A percentile compares a stretch with the other conserved stretches of the same genome.
These are phyloP conservation scores for Russula earlei DNA, from an alignment of 768 basidiomycete genomes.

Conservation along the genomic window DNA sequence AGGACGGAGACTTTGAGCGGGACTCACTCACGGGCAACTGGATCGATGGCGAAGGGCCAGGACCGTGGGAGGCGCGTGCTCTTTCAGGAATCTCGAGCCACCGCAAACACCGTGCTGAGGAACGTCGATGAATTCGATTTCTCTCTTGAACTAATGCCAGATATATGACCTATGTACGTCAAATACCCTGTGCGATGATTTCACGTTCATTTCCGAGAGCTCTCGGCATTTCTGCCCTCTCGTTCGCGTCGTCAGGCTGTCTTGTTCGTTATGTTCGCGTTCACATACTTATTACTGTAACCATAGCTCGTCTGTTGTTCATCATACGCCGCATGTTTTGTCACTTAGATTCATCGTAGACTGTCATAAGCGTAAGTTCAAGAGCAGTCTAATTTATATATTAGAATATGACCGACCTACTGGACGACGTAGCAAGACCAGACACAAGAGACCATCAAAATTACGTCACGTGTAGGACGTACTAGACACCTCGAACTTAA, in stretches of 20 bases:
- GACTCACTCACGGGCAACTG: conserved; percentile 55
- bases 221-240: neutral
- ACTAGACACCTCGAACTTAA: neutral
- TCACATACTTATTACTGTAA: conserved; percentile 10
- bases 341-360: conserved; percentile 7
- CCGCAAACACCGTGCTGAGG: conserved; percentile 31
- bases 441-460: neutral
- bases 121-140: conserved; percentile 27
- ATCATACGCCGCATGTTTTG: conserved; percentile 9
- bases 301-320: conserved; percentile 13
- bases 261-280: neutral
- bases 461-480: neutral
- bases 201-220: neutral
- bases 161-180: conserved; percentile 7
- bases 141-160: neutral
- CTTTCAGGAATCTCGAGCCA: conserved; percentile 30
- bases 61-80: conserved; percentile 52
- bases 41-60: conserved; percentile 56
- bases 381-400: neutral
- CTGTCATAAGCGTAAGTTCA: conserved; percentile 5
- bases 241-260: conserved; percentile 1
- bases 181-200: conserved; percentile 12
- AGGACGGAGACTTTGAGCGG: conserved; percentile 80
- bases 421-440: neutral
- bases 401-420: neutral